Conservation (phyloP, 495 filamentous ascomycete genomes). For the Gamarada debralockiae region DNA sequence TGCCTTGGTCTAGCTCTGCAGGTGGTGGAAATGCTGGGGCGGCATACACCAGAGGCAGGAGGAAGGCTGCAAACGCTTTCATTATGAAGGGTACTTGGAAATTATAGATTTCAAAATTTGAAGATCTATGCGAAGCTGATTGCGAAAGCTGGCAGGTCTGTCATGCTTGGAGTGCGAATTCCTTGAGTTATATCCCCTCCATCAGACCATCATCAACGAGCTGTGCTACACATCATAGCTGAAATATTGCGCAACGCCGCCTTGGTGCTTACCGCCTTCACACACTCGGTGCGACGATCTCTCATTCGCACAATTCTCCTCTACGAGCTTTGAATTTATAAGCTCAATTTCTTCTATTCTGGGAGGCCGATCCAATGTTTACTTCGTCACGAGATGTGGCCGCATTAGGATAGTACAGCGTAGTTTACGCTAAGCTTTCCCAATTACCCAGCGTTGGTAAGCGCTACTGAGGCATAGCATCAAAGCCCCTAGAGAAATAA, state of each 20-base stretch:
- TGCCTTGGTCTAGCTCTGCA: background rate
- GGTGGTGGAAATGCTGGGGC: slow-evolving; percentile 2
- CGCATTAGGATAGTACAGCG: background rate
- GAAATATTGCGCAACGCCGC: background rate
- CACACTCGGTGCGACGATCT: background rate
- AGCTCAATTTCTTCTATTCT: background rate
- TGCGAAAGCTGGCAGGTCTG: no score
- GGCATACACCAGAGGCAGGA: background rate
- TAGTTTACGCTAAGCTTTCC: background rate
- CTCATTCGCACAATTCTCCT: background rate
- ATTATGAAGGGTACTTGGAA: background rate
- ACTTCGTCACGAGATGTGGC: background rate
- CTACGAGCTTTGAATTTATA: background rate
- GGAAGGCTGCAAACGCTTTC: background rate
- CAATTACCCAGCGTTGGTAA: background rate
- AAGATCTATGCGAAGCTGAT: no score
- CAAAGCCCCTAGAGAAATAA: background rate
- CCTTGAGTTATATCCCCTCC: background rate
- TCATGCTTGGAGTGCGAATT: background rate
- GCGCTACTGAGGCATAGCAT: background rate
- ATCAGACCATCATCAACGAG: background rate
- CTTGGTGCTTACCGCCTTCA: background rate
- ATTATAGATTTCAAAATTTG: background rate
- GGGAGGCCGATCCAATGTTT: background rate
- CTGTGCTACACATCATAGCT: no score